phyloP scores from a whole-genome alignment of 768 basidiomycete species.

The Pleurotus tuoliensis region DNA sequence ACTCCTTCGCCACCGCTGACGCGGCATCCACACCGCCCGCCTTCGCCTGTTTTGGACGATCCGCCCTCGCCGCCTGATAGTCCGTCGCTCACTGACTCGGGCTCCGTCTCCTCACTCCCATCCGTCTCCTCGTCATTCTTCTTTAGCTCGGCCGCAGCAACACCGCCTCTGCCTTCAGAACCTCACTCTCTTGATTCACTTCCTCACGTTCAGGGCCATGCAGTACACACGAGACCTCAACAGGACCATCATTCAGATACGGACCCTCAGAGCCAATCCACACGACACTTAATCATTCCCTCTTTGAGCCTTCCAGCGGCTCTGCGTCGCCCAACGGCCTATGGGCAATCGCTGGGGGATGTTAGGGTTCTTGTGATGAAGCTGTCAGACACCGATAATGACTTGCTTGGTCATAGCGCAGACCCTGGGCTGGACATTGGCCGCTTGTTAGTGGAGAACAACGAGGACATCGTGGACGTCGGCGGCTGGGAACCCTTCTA shows the following conservation, averaged over 20 bases:
- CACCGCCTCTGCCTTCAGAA: conserved; percentile 38
- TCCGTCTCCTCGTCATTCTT: conserved; percentile 75
- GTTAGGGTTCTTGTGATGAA: conserved; percentile 45
- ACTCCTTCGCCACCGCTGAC: background rate
- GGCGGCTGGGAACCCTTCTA: conserved; percentile 49
- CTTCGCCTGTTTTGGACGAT: conserved; percentile 45
- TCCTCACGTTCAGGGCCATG: conserved; percentile 8
- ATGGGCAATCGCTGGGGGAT: conserved; percentile 66
- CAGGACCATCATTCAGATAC: conserved; percentile 33
- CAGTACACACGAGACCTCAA: background rate
- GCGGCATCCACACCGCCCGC: conserved; percentile 20
- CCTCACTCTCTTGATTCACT: conserved; percentile 2
- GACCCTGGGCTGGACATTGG: conserved; percentile 3
- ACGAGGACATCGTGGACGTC: conserved; percentile 64
- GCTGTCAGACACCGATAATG: background rate
- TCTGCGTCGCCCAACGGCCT: conserved; percentile 59
- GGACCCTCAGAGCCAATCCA: conserved; percentile 32
- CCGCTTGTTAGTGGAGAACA: conserved; percentile 52
- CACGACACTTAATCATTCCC: conserved; percentile 64
- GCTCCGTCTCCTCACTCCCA: conserved; percentile 64
- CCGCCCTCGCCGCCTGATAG: conserved; percentile 60
- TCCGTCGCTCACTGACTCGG: conserved; percentile 40
- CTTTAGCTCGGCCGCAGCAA: conserved; percentile 70
- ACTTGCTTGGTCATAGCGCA: background rate
- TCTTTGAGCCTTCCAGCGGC: conserved; percentile 61